These are phyloP conservation scores for Zopfia rhizophila DNA, from an alignment of 2,329 filamentous ascomycete species.

Conservation along the genomic window DNA sequence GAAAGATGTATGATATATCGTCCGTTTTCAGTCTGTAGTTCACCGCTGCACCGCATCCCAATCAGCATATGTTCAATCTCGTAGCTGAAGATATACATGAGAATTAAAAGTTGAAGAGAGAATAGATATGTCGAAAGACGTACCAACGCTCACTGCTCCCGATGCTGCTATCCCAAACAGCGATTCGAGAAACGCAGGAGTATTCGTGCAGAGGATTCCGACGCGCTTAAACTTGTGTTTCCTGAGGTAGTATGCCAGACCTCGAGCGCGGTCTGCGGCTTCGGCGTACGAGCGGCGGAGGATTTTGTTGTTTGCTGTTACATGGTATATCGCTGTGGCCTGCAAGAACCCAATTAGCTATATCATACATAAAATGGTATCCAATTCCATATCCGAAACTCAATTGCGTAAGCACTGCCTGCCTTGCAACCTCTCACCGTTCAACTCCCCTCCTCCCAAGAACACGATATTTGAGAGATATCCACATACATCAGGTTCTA, in stretches of 20 bases:
- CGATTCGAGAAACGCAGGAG: conserved; percentile 90
- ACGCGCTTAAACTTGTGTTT: conserved; percentile 79
- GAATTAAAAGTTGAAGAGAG: conserved; percentile 3
- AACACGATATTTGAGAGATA: background rate
- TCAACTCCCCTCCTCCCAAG: background rate
- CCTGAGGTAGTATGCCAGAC: conserved; percentile 86
- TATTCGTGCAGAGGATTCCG: conserved; percentile 90
- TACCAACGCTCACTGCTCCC: conserved; percentile 78
- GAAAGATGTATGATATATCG: conserved; percentile 91
- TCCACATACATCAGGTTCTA: conserved; percentile 77
- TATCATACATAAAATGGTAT: background rate
- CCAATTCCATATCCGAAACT: too few species aligned
- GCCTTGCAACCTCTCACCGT: background rate
- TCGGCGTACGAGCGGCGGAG: conserved; percentile 82
- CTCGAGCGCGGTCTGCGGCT: conserved; percentile 85
- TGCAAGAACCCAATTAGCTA: conserved; percentile 31
- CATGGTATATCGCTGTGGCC: conserved; percentile 85
- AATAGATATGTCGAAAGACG: too few species aligned
- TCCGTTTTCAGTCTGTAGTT: conserved; percentile 82
- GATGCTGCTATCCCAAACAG: conserved; percentile 89
- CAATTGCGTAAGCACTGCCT: too few species aligned
- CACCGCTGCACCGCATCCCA: conserved; percentile 58
- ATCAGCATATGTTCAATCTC: conserved; percentile 44
- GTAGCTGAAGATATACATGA: background rate
- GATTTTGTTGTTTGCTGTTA: conserved; percentile 78